Evolutionary conservation across 208 protist species (phyloP), one percentile per base, ranked within the genome.

Genomic region (Leishmania mexicana): DNA sequence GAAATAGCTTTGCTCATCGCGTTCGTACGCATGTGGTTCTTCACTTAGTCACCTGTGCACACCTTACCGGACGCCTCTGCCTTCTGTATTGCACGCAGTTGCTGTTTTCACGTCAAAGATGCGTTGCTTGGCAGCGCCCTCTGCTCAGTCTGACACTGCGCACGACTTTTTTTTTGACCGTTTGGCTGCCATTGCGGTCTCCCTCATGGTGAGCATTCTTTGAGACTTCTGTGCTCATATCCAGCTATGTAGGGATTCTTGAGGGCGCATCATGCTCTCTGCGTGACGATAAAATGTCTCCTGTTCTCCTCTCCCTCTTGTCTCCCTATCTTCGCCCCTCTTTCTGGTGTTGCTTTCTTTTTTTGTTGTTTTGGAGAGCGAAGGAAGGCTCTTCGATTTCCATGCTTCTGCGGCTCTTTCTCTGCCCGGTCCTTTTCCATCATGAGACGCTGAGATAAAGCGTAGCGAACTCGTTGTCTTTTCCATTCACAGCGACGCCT

Each of bases 401-500:
- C n/a, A n/a, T 45, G 42, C 28, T 45, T 60, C 45, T 45, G 28
- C 68, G 60, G 45, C 42, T 65, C 49, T 87, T 62, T 81, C 79
- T 65, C 40, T 72, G 67, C 21, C 45, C 11, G 45, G n/a, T 19
- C 21, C 45, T 47, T 54, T 47, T 74, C 8, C 45, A 51, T 51
- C 19, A 54, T 31, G 47, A 35, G 70, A 54, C 42, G 47, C 28
- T 47, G 42, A 8, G 28, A 74, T 21, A 71, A 7, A 80, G 57
- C 51, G 28, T 75, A 42, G 15, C 54, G 19, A 40, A 51, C 70
- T 80, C 31, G 70, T 42, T 83, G 7, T 58, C 40, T 38, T 83
- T 81, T 75, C 78, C 24, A 79, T 82, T 19, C 40, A 79, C 38
- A 35, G 70, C 70, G 42, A 45, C 3, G 53, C 58, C 21, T 81